Percentiles rank a stretch among this genome's conserved stretches.
Evolutionary conservation across 495 filamentous ascomycete species (phyloP).

Genomic region (Aspergillus homomorphus): DNA sequence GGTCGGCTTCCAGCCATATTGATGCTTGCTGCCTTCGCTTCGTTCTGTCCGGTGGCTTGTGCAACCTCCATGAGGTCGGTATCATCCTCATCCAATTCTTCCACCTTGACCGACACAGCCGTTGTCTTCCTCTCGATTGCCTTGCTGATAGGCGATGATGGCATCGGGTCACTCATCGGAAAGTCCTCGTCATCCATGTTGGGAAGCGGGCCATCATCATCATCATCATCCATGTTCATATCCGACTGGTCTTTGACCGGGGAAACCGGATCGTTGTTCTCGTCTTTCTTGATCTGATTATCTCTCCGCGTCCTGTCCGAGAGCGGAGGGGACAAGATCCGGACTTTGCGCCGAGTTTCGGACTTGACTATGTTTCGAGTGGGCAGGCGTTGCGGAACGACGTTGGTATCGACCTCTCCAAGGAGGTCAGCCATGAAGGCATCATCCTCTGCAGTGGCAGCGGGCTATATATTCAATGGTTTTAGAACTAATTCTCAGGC

Average conservation of each 20-base stretch:
- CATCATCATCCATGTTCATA: constrained; percentile 46
- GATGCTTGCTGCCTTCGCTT: constrained; percentile 64
- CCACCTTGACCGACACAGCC: constrained; percentile 53
- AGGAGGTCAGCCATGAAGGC: constrained; percentile 82
- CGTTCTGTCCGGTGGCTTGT: constrained; percentile 61
- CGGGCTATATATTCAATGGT: constrained; percentile 29
- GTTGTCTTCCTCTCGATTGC: constrained; percentile 71
- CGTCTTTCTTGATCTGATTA: constrained; percentile 39
- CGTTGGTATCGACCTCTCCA: constrained; percentile 83
- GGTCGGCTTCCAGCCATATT: constrained; percentile 86
- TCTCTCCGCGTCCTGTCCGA: constrained; percentile 47
- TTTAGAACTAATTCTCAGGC: no score
- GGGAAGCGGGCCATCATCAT: constrained; percentile 58
- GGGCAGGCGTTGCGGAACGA: constrained; percentile 54
- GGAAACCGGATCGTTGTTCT: constrained; percentile 40
- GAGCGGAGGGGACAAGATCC: constrained; percentile 72
- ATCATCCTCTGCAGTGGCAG: constrained; percentile 75
- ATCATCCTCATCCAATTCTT: constrained; percentile 67
- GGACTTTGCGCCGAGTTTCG: constrained; percentile 70
- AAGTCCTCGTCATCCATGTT: constrained; percentile 58
- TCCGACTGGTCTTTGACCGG: constrained; percentile 35
- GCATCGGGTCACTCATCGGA: constrained; percentile 79
- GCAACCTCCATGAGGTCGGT: constrained; percentile 86
- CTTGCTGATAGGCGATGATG: constrained; percentile 83
- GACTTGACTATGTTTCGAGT: constrained; percentile 65